Base-by-base conservation (phyloP, 371 early-diverging fungal species). In the Coemansia sp. region DNA sequence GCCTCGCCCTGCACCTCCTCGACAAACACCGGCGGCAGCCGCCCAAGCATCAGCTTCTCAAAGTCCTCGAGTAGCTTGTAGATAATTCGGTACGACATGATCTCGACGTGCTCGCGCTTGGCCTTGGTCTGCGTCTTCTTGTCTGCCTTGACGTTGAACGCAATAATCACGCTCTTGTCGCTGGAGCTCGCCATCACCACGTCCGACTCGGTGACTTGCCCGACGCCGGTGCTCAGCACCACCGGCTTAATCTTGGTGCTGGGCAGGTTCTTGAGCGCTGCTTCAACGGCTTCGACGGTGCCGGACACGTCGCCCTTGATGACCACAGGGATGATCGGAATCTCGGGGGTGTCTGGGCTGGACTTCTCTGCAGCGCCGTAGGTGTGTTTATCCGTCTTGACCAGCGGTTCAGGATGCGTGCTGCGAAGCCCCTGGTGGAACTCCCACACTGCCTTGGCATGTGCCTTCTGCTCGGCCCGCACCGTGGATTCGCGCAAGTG, bases 291-390 rank as follows among this genome's bases (percentile, higher is more conserved):
- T 72, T 97, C 98, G 8, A 93, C 84, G 3, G 97, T 93, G 30
- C 98, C 98, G 55, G 90, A 90, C 4, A 98, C 98, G 77, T 98
- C 98, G 55, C 90, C 93, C 85, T 83, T 78, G 52, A 72, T 66
- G 51, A 74, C 63, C 31, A 69, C 49, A 1, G 77, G 71, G 5
- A 79, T 57, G 3, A 66, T 50, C 11, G 35, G 61, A 35, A 70
- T 10, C 14, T 51, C 48, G 4, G 31, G 20, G 31, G n/a, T n/a
- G 14, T 34, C 59, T 11, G n/a, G 47, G 26, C 3, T 16, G 30
- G 31, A 9, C 34, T 48, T 45, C 20, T 35, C 58, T 6, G 16
- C 42, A 5, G 31, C 42, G 12, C 9, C 10, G 9, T 47, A 20
- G n/a, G 40, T 5, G 40, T 26, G 26, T 26, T 20, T 33, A 10